Base-by-base conservation (phyloP, 2,329 filamentous ascomycete genomes). In the Diaporthe batatas region DNA sequence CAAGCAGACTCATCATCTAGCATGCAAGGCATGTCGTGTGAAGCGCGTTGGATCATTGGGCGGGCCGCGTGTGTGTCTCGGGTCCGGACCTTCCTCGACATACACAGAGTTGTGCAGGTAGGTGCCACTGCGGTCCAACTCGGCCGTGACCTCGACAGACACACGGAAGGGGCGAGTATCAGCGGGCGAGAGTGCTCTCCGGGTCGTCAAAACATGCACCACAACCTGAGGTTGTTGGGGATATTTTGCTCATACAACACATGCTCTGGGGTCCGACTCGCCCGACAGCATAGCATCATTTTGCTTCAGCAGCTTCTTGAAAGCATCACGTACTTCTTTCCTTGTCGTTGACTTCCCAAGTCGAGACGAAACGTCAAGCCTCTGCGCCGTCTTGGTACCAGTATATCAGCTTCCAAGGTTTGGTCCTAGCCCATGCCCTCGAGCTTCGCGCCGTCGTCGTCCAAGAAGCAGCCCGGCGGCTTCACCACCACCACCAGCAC, bases 81-180 rank as follows among this genome's bases (percentile, higher is more conserved):
- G 34, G 44, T n/a, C 21, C 32, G 47, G 25, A 3, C 65, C 53
- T 54, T 57, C 65, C 39, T 54, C 39, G 32, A 68, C 65, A 42
- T 7, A 57, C 53, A 57, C 65, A 68, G 53, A 68, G 51, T 32
- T 57, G 49, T 42, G 14, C 36, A 25, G 44, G 65, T 44, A 16
- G 44, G 65, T 54, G 18, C 36, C 21, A 57, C 36, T 2, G 14
- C 36, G 23, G n/a, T 55, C 51, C 16, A 68, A 34, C 51, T 68
- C 65, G 44, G 65, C 49, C 53, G 62, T 39, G 62, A 67, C 47
- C 32, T 53, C 32, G 14, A 39, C 44, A 36, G 29, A 39, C 36
- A 39, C 16, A 21, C 32, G 62, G 62, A 34, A 67, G 44, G 62
- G 39, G 62, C 47, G 32, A 42, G 14, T 14, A 51, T 67, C 62